Base-by-base conservation (phyloP, 768 basidiomycete genomes). In the Russula griseocarnosa region DNA sequence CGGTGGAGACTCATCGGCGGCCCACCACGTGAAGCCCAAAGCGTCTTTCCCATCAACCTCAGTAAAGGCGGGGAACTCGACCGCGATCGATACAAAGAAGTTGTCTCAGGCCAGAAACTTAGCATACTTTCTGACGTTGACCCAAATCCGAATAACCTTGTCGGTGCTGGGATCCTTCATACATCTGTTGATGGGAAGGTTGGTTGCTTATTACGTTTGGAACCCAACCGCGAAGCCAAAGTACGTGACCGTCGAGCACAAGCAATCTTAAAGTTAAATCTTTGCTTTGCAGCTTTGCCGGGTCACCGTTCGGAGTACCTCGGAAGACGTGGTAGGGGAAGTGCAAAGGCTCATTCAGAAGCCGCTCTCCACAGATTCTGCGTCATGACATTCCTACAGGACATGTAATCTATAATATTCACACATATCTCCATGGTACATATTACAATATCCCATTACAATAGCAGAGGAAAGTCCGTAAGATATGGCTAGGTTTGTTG, bases 1-100 rank as follows among this genome's bases (percentile, higher is more conserved):
- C 81, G 97, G 57, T 99, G 97, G 97, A 95, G 94, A 74, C 77
- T 97, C 69, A 98, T 98, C 57, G 97, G 97, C 8, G 97, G 97
- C 1, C 81, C 93, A 14, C 97, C 97, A 32, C 83, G 95, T 55
- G 97, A 99, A 77, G 85, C 90, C 30, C 97, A 99, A 73, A 74
- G 76, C 53, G 81, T 99, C 60, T 97, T 97, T 75, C 87, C 93
- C 0, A 86, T 98, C 63, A 73, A 77, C 36, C 77, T 97, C 26
- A 85, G 83, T 50, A 77, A 77, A 18, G 72, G 77, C 10, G 92
- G 91, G 11, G 84, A 90, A 63, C 78, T 98, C 49, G 91, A 98
- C 72, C 69, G 88, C 11, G 79, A 78, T 14, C 88, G 83, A 72
- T 81, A 97, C 70, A 81, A 82, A 46, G 85, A 88, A 72, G 83